Evolutionary conservation across 2,329 filamentous ascomycete species (phyloP).

Genomic region (Monosporascus cannonballus): DNA sequence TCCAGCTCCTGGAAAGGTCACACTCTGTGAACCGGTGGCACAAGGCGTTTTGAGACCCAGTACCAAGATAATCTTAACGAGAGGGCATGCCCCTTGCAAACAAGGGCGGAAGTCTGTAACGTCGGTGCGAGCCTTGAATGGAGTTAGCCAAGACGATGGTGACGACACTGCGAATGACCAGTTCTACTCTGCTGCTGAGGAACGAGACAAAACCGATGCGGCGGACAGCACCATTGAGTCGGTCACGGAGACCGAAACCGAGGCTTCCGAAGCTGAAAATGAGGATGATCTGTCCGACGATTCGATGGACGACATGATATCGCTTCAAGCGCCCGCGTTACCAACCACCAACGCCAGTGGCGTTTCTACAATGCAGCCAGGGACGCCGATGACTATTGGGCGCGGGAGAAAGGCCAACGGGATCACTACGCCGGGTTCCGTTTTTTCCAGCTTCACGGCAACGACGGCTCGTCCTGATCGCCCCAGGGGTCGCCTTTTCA

Average conservation of each 20-base stretch:
- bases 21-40: constrained; percentile 89
- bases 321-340: constrained; percentile 71
- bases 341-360: constrained; percentile 73
- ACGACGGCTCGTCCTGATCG: constrained; percentile 72
- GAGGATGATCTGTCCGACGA: constrained; percentile 79
- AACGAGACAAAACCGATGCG: constrained; percentile 56
- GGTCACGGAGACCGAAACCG: constrained; percentile 56
- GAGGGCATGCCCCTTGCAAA: constrained; percentile 53
- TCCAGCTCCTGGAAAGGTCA: constrained; percentile 78
- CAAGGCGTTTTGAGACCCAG: constrained; percentile 73
- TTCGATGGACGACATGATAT: constrained; percentile 90
- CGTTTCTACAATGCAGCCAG: constrained; percentile 71
- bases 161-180: constrained; percentile 85
- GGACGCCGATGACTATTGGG: constrained; percentile 71
- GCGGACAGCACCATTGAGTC: constrained; percentile 53
- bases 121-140: constrained; percentile 49
- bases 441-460: constrained; percentile 83
- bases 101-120: constrained; percentile 40
- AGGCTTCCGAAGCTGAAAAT: constrained; percentile 59
- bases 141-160: constrained; percentile 56
- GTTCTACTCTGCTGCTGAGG: constrained; percentile 89
- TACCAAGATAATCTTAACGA: constrained; percentile 79
- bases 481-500: constrained; percentile 74
- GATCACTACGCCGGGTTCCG: constrained; percentile 75
- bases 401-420: constrained; percentile 63